phyloP scores from a whole-genome alignment of 73 alveolate species.

The Blepharisma japonicum region DNA sequence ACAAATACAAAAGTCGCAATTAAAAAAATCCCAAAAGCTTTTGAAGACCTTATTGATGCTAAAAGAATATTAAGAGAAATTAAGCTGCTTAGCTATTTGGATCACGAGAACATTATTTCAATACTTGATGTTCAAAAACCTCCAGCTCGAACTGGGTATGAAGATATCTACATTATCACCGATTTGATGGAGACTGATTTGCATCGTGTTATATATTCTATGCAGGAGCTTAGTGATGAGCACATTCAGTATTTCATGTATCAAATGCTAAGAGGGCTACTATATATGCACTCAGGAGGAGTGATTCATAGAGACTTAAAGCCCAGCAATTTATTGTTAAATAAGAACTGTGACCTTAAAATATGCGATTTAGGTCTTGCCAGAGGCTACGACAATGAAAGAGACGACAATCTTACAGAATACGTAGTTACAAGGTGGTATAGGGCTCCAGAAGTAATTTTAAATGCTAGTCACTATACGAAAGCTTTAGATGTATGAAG shows the following conservation, averaged over 20 bases:
- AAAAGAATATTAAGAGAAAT: constrained; percentile 84
- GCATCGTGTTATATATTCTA: constrained; percentile 86
- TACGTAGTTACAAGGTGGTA: constrained; percentile 73
- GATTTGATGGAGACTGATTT: constrained; percentile 92
- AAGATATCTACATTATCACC: constrained; percentile 83
- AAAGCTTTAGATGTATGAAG: constrained; percentile 81
- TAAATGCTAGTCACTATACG: constrained; percentile 77
- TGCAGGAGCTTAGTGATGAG: constrained; percentile 82
- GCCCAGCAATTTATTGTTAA: constrained; percentile 79
- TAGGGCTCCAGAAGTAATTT: constrained; percentile 57
- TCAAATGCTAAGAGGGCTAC: constrained; percentile 75
- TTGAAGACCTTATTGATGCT: constrained; percentile 82
- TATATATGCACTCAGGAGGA: constrained; percentile 80
- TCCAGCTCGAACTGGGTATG: constrained; percentile 76
- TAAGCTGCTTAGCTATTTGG: constrained; percentile 69
- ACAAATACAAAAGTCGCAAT: constrained; percentile 82
- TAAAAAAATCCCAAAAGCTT: constrained; percentile 85
- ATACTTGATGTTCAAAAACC: constrained; percentile 79
- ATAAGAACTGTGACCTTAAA: constrained; percentile 84
- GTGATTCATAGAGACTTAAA: constrained; percentile 82
- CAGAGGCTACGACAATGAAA: constrained; percentile 71
- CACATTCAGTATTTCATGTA: constrained; percentile 85
- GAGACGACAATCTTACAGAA: constrained; percentile 64
- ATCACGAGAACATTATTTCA: constrained; percentile 76
- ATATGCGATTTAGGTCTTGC: constrained; percentile 78